Evolutionary conservation across 1,284 basidiomycete species (phyloP).

Genomic region (Phenoliferia sp.): DNA sequence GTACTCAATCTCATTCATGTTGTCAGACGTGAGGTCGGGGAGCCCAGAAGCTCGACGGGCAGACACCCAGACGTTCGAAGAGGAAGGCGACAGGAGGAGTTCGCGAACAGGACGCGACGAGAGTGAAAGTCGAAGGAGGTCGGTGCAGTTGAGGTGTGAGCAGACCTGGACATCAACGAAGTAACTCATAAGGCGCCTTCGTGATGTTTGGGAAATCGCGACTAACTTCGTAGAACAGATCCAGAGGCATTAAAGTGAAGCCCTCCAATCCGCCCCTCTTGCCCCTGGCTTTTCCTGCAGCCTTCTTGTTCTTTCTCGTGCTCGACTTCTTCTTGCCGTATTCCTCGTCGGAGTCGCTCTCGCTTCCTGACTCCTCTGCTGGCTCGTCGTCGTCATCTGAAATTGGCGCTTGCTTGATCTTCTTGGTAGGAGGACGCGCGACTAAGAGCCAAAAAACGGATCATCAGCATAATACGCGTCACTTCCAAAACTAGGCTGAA

Average conservation of each 20-base stretch:
- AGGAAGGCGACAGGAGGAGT: slow-evolving; percentile 1
- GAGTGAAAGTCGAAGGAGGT: slow-evolving; percentile 9
- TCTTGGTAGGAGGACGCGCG: too few species aligned
- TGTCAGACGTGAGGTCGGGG: slow-evolving; percentile 4
- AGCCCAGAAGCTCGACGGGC: slow-evolving; percentile 8
- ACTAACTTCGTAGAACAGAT: neutral
- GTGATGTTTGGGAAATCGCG: too few species aligned
- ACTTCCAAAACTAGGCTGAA: too few species aligned
- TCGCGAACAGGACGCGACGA: slow-evolving; percentile 9
- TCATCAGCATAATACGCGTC: too few species aligned
- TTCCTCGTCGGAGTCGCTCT: too few species aligned
- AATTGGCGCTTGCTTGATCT: too few species aligned
- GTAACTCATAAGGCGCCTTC: neutral
- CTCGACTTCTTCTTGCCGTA: neutral
- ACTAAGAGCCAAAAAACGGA: too few species aligned
- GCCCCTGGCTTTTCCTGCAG: neutral
- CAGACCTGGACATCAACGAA: slow-evolving; percentile 16
- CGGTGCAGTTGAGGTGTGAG: slow-evolving; percentile 6
- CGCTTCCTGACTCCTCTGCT: too few species aligned
- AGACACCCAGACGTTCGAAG: neutral
- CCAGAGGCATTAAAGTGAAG: neutral
- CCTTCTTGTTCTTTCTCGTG: neutral
- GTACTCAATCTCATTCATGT: slow-evolving; percentile 13
- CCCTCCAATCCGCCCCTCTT: neutral
- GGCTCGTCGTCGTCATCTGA: too few species aligned